phyloP scores from a whole-genome alignment of 2,329 filamentous ascomycete genomes.

The Apiospora phragmitis region DNA sequence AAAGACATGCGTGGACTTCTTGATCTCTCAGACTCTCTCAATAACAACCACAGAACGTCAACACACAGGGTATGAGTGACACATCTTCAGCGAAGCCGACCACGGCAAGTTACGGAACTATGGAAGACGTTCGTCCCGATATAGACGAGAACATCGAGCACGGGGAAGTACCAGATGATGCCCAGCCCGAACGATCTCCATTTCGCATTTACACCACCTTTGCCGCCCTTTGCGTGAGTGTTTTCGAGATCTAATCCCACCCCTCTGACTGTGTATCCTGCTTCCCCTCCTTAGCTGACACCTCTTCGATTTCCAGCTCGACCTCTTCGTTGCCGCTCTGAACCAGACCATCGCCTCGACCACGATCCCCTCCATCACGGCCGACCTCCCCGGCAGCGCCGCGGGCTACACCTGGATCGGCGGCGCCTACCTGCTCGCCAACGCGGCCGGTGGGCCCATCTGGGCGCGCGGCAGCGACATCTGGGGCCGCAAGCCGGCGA shows the following conservation, averaged over 20 bases:
- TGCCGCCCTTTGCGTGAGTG: neutral
- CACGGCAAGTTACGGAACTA: neutral
- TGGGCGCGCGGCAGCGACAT: constrained; percentile 21
- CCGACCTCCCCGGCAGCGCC: constrained; percentile 51
- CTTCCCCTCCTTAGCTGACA: neutral
- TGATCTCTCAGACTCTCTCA: neutral
- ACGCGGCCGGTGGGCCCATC: constrained; percentile 58
- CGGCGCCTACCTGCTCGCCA: constrained; percentile 68
- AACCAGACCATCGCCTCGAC: constrained; percentile 67
- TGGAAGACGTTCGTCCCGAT: neutral
- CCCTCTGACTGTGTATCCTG: too few species aligned
- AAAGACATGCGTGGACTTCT: accelerated
- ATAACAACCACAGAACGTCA: neutral
- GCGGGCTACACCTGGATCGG: constrained; percentile 71
- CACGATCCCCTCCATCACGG: constrained; percentile 56
- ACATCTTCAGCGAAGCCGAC: neutral
- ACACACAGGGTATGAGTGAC: neutral
- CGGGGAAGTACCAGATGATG: neutral
- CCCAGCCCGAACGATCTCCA: neutral
- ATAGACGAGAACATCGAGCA: neutral
- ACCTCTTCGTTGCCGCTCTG: constrained; percentile 62
- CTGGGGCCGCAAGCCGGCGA: constrained; percentile 17
- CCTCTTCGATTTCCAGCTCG: constrained; percentile 27
- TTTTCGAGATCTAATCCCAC: neutral
- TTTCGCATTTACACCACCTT: neutral